Percentiles rank a stretch among this genome's conserved stretches.
Evolutionary conservation across 129 eudicot genomes (phyloP).

Genomic region (Gnaphalium uliginosum): DNA sequence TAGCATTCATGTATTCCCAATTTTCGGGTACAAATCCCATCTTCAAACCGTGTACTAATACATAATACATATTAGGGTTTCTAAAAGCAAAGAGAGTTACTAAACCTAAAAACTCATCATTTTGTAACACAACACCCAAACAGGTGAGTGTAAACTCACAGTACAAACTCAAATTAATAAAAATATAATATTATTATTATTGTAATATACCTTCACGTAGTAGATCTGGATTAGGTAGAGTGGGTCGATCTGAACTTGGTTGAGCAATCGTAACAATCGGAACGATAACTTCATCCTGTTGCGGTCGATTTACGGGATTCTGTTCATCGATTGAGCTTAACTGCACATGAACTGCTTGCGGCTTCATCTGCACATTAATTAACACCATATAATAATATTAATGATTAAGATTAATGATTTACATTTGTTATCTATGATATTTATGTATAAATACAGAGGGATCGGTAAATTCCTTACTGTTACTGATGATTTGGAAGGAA

Average conservation of each 20-base stretch:
- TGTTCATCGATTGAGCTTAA: slow-evolving; percentile 32
- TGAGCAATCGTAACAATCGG: slow-evolving; percentile 6
- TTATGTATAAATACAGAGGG: neutral
- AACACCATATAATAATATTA: neutral
- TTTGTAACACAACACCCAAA: neutral
- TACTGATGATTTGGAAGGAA: neutral
- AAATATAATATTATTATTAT: no score
- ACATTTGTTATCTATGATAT: neutral
- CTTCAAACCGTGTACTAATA: neutral
- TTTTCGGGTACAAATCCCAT: neutral
- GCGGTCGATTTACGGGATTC: slow-evolving; percentile 21
- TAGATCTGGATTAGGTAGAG: slow-evolving; percentile 17
- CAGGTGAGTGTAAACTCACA: neutral
- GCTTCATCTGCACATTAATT: slow-evolving; percentile 3
- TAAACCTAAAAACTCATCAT: no score
- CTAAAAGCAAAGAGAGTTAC: no score
- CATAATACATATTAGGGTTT: neutral
- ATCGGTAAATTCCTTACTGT: neutral
- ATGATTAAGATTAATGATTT: neutral
- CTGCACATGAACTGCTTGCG: slow-evolving; percentile 20
- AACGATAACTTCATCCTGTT: slow-evolving; percentile 22
- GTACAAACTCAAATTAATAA: neutral
- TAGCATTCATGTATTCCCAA: neutral
- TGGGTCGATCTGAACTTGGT: neutral
- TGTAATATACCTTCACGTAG: slow-evolving; percentile 11